These are phyloP conservation scores for Hypoxylon crocopeplum DNA, from an alignment of 495 filamentous ascomycete genomes.

Conservation along the genomic window DNA sequence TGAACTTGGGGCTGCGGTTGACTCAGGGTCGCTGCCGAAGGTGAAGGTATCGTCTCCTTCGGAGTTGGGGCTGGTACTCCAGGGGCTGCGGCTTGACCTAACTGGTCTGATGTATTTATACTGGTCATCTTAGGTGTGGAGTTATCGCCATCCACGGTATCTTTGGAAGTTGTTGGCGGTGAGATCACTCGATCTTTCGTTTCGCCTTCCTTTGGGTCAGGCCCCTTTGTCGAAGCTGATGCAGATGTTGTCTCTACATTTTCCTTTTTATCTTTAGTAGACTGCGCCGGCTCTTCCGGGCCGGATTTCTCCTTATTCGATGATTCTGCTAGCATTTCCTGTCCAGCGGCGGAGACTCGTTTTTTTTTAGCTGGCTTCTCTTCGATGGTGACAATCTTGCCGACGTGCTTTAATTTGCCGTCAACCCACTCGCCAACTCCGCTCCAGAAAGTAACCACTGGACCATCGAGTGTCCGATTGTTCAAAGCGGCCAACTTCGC, in stretches of 20 bases:
- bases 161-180: constrained; percentile 4
- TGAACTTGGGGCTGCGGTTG: constrained; percentile 20
- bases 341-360: constrained; percentile 45
- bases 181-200: constrained; percentile 10
- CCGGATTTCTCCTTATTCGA: constrained; percentile 42
- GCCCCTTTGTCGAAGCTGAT: background rate
- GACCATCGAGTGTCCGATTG: constrained; percentile 83
- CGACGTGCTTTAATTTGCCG: constrained; percentile 76
- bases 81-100: background rate
- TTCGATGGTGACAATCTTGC: constrained; percentile 69
- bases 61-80: background rate
- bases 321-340: constrained; percentile 23
- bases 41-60: constrained; percentile 7
- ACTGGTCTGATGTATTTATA: background rate
- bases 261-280: constrained; percentile 32
- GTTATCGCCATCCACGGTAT: constrained; percentile 1
- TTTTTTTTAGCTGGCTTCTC: constrained; percentile 58
- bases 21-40: constrained; percentile 2
- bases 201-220: constrained; percentile 23
- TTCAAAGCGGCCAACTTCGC: constrained; percentile 84
- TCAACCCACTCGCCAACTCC: constrained; percentile 74
- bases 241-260: constrained; percentile 1
- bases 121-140: background rate
- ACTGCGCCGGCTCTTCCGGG: constrained; percentile 23
- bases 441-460: constrained; percentile 93